phyloP scores from a whole-genome alignment of 345 rosid species.

The Sonneratia caseolaris region DNA sequence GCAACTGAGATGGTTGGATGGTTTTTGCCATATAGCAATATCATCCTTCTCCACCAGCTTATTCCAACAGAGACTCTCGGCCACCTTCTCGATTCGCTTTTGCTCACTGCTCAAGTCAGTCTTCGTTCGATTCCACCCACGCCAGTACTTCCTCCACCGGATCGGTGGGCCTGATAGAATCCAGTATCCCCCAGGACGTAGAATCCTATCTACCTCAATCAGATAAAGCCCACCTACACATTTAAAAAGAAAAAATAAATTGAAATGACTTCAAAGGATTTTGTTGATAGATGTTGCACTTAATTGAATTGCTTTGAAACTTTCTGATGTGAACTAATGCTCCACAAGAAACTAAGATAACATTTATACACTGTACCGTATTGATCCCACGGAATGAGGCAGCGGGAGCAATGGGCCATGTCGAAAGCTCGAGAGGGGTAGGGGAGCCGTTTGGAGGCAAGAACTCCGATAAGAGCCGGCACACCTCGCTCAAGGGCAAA shows the following conservation, averaged over 20 bases:
- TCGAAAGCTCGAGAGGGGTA: conserved; percentile 39
- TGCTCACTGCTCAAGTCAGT: conserved; percentile 32
- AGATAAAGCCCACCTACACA: conserved; percentile 30
- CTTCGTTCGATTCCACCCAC: conserved; percentile 29
- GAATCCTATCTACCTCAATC: conserved; percentile 37
- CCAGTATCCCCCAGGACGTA: conserved; percentile 53
- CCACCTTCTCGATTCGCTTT: conserved; percentile 30
- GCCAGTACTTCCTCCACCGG: conserved; percentile 33
- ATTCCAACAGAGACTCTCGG: conserved; percentile 40
- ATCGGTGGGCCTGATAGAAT: conserved; percentile 53
- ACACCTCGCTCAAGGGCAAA: conserved; percentile 41
- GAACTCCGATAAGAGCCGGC: conserved; percentile 33
- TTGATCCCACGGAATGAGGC: conserved; percentile 36
- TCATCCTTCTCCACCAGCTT: conserved; percentile 36
- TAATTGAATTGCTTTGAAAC: no score
- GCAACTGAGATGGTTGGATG: conserved; percentile 25
- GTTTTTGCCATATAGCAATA: conserved; percentile 45
- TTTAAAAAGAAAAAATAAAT: no score
- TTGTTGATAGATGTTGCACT: no score
- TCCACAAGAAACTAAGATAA: not conserved
- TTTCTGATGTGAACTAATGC: no score
- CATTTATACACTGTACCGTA: conserved; percentile 13
- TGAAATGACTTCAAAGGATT: no score
- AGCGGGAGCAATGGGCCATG: conserved; percentile 44
- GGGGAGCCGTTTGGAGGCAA: conserved; percentile 35